Percentiles rank a stretch among this genome's conserved stretches.
Evolutionary conservation across 768 basidiomycete genomes (phyloP).

Genomic region (Pleurotus giganteus): DNA sequence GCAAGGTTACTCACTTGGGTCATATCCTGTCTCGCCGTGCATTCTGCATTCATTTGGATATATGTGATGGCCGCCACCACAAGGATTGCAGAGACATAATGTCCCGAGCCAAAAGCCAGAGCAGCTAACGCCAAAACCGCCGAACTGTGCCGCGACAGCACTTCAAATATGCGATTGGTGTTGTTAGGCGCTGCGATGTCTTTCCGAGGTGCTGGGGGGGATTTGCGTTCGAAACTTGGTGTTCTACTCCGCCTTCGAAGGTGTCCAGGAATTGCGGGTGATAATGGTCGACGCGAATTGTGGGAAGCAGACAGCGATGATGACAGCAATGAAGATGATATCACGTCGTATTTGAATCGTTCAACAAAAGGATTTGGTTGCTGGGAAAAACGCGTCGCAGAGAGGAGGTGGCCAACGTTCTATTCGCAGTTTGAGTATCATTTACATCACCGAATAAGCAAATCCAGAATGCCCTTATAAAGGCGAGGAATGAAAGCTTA

Average conservation of each 20-base stretch:
- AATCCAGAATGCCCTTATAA: background rate
- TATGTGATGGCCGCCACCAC: background rate
- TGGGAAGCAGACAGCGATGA: constrained; percentile 45
- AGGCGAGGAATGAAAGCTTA: constrained; percentile 3
- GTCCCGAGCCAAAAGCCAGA: constrained; percentile 31
- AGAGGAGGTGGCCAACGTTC: constrained; percentile 27
- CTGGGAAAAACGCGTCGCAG: constrained; percentile 28
- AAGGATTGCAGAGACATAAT: constrained; percentile 9
- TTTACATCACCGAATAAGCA: constrained; percentile 1
- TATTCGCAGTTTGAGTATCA: constrained; percentile 33
- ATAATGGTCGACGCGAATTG: constrained; percentile 27
- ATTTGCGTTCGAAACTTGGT: constrained; percentile 32
- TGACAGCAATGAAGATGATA: constrained; percentile 76
- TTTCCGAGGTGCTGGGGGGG: constrained; percentile 16
- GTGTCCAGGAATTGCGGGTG: constrained; percentile 46
- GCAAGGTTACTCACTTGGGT: constrained; percentile 43
- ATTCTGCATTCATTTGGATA: constrained; percentile 20
- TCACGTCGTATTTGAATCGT: constrained; percentile 81
- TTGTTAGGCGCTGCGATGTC: constrained; percentile 16
- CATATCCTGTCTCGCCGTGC: constrained; percentile 38
- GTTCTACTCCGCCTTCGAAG: constrained; percentile 41
- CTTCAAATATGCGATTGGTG: constrained; percentile 30
- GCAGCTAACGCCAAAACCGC: constrained; percentile 35
- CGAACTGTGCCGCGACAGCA: constrained; percentile 35
- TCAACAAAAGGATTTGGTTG: constrained; percentile 59